Evolutionary conservation across 2,329 filamentous ascomycete species (phyloP).

Genomic region (Aspergillus hortae): DNA sequence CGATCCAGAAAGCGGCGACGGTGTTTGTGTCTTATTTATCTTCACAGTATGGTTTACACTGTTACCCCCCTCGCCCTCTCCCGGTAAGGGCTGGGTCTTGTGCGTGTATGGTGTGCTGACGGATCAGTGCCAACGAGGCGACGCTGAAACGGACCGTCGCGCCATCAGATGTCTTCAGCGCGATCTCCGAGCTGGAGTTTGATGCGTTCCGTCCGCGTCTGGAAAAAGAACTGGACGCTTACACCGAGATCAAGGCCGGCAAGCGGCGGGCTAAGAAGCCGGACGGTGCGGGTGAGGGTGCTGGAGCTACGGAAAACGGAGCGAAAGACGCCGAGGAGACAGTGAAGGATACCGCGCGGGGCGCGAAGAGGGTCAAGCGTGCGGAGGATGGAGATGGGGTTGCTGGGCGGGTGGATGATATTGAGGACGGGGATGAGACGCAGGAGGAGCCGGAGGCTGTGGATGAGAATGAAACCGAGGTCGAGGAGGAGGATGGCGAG

Average conservation of each 20-base stretch:
- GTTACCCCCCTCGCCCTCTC: not conserved
- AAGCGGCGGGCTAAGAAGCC: constrained; percentile 46
- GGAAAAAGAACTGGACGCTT: constrained; percentile 55
- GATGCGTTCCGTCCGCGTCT: constrained; percentile 56
- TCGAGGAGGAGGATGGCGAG: constrained; percentile 23
- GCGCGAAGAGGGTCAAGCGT: constrained; percentile 17
- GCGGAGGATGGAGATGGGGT: constrained; percentile 22
- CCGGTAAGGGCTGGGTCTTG: too few species aligned
- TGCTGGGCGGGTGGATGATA: constrained; percentile 14
- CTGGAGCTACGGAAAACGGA: constrained; percentile 9
- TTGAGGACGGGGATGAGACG: constrained; percentile 28
- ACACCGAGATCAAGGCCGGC: constrained; percentile 42
- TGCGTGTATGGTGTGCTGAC: too few species aligned
- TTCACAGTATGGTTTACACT: constrained; percentile 47
- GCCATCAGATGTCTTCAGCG: constrained; percentile 58
- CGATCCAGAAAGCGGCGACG: constrained; percentile 63
- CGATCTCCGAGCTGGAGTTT: constrained; percentile 59
- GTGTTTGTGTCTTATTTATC: constrained; percentile 65
- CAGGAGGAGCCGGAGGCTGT: constrained; percentile 19
- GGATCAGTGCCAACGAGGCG: constrained; percentile 55
- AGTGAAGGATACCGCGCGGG: constrained; percentile 14
- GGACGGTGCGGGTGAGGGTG: constrained; percentile 21
- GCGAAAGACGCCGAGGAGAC: constrained; percentile 12
- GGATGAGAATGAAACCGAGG: constrained; percentile 23
- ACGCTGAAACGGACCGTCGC: constrained; percentile 61